phyloP scores from a whole-genome alignment of 1,284 basidiomycete species.

The Cystobasidium slooffiae region DNA sequence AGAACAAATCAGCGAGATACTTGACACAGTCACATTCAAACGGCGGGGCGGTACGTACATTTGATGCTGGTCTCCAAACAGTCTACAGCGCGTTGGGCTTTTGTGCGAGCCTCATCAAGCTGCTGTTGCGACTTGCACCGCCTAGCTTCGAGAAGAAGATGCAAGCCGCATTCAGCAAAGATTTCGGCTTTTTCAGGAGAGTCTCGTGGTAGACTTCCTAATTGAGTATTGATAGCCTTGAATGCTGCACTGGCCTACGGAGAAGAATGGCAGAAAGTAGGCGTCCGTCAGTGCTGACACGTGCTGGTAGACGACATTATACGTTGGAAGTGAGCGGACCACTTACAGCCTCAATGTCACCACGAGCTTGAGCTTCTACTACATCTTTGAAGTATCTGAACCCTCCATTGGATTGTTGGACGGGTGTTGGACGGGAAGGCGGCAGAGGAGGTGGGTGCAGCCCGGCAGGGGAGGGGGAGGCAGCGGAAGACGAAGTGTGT shows the following conservation, averaged over 20 bases:
- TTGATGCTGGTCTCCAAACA: conserved; percentile 17
- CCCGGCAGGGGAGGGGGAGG: background rate
- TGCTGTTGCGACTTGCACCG: background rate
- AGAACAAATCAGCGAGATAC: background rate
- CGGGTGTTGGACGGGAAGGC: background rate
- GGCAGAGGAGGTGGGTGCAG: background rate
- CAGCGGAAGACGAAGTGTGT: background rate
- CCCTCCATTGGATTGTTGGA: background rate
- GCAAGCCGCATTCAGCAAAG: conserved; percentile 28
- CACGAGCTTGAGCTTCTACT: conserved; percentile 15
- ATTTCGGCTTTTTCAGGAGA: conserved; percentile 25
- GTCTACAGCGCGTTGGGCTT: conserved; percentile 2
- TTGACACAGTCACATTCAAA: background rate
- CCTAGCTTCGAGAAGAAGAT: conserved; percentile 15
- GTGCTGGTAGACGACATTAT: too few relatives aligned
- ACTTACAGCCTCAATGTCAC: conserved; percentile 16
- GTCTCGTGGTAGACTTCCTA: background rate
- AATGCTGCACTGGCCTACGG: conserved; percentile 8
- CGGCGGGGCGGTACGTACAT: background rate
- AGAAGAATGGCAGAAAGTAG: too few relatives aligned
- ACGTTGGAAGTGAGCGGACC: background rate
- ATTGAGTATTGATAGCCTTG: background rate
- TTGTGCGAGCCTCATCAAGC: background rate
- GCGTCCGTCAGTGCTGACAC: background rate
- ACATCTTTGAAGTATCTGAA: conserved; percentile 23